These are phyloP conservation scores for Rhodotorula mucilaginosa DNA, from an alignment of 1,284 basidiomycete genomes.

Conservation along the genomic window DNA sequence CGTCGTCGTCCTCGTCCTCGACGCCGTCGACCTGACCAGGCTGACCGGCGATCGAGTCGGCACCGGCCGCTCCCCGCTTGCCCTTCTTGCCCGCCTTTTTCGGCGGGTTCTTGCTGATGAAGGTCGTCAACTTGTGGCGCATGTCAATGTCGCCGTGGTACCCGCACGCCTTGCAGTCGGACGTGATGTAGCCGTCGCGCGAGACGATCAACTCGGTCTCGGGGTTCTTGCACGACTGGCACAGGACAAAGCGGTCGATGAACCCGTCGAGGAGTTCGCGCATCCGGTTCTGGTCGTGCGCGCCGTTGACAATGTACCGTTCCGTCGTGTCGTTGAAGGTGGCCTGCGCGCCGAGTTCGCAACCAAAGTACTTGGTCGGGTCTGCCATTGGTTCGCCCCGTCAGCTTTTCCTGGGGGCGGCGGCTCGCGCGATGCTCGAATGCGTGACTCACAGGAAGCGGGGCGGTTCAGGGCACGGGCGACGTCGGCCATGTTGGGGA, in stretches of 20 bases:
- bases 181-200: constrained; percentile 82
- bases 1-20: constrained; percentile 37
- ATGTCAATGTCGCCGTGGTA: constrained; percentile 89
- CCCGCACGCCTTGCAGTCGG: constrained; percentile 98
- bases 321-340: constrained; percentile 95
- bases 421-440: background rate
- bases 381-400: constrained; percentile 54
- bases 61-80: constrained; percentile 54
- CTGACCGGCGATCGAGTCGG: constrained; percentile 40
- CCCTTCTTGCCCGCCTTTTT: constrained; percentile 63
- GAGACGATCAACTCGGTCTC: constrained; percentile 95
- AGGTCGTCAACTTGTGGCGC: constrained; percentile 94
- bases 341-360: constrained; percentile 96
- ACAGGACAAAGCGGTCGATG: constrained; percentile 95
- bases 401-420: background rate
- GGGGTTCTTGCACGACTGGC: constrained; percentile 97
- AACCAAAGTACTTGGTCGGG: constrained; percentile 99
- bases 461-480: constrained; percentile 92
- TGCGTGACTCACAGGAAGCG: constrained; percentile 61
- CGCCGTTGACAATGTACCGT: constrained; percentile 97
- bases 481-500: constrained; percentile 98
- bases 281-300: constrained; percentile 85
- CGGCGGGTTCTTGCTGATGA: constrained; percentile 95
- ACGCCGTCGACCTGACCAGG: constrained; percentile 41
- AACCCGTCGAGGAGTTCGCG: constrained; percentile 94